Base-by-base conservation (phyloP, 2,329 filamentous ascomycete species). In the Exophiala sp. region DNA sequence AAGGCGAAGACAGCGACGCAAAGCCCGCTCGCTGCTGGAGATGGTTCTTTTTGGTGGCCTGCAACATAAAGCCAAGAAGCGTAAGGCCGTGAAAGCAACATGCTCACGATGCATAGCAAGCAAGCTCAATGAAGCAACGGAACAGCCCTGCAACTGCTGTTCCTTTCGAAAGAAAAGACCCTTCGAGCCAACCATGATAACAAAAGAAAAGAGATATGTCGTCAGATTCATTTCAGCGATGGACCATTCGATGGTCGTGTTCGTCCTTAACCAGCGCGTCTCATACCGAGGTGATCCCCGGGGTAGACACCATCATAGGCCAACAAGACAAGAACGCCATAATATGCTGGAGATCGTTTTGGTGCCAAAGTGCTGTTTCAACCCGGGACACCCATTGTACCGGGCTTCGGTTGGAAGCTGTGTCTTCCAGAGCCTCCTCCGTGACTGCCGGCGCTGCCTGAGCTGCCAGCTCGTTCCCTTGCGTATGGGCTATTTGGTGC, bases 401-500 rank as follows among this genome's bases (percentile, higher is more conserved):
- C 59, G 12, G 60, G 55, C 46, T 57, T 61, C 5, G 53, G 53
- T 39, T 63, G 60, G 54, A 62, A 65, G 40, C 61, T 63, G 18
- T 62, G 24, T 8, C 24, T 29, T 29, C 24, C 24, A 8, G 24
- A 29, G 24, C 2, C 24, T 29, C 24, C 24, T 8, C 41, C 50
- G 35, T 59, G 50, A 44, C 59, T 61, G 24, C 57, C 60, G 5
- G 48, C 44, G 48, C 62, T 65, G 40, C 59, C 60, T 21, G 52
- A 41, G 46, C 62, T 64, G 21, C 59, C 61, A 21, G 58, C 59
- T 20, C 61, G 52, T 20, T 62, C 50, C 46, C 55, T 53, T 36
- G 57, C 57, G 40, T 63, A 65, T 2, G 63, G 63, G 41, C 55
- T 61, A 33, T 58, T 61, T 7, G 63, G 63, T 10, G 55, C 56